Percentiles rank a stretch among this genome's conserved stretches.
Conservation (phyloP, 2,329 filamentous ascomycete species). For the Trichoderma sp. region DNA sequence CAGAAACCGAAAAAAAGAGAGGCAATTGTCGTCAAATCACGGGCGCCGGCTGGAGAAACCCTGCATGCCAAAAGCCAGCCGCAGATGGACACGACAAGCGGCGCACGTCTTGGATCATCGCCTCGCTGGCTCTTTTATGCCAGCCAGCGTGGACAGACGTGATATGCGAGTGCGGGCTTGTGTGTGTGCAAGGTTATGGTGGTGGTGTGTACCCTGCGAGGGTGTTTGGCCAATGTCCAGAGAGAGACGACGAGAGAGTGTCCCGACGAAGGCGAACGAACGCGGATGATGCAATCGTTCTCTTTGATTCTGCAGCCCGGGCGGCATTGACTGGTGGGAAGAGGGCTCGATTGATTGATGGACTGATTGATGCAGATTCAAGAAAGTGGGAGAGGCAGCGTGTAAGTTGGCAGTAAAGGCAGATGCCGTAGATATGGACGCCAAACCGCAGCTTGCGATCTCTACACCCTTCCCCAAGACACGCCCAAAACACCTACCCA, state of each 20-base stretch:
- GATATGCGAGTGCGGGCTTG: conserved; percentile 20
- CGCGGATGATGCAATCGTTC: conserved; percentile 26
- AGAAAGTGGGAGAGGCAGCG: background rate
- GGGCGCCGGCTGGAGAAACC: conserved; percentile 35
- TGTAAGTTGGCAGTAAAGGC: background rate
- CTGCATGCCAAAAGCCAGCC: conserved; percentile 34
- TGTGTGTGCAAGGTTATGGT: conserved; percentile 20
- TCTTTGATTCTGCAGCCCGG: conserved; percentile 11
- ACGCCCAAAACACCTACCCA: background rate
- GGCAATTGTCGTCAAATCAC: conserved; percentile 27
- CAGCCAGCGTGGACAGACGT: conserved; percentile 28
- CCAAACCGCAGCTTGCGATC: background rate
- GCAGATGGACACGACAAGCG: conserved; percentile 33
- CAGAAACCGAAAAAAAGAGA: background rate
- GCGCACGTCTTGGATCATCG: conserved; percentile 28
- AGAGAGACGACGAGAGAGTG: background rate
- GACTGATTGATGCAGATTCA: background rate
- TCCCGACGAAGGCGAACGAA: background rate
- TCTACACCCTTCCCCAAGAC: background rate
- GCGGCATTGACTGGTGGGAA: conserved; percentile 3
- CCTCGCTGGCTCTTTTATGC: conserved; percentile 33
- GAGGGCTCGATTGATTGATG: background rate
- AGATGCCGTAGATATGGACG: background rate
- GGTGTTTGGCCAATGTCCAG: conserved; percentile 2
- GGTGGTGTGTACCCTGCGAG: conserved; percentile 14